Evolutionary conservation across 139 green algal genomes (phyloP).

Genomic region (Closterium sp.): DNA sequence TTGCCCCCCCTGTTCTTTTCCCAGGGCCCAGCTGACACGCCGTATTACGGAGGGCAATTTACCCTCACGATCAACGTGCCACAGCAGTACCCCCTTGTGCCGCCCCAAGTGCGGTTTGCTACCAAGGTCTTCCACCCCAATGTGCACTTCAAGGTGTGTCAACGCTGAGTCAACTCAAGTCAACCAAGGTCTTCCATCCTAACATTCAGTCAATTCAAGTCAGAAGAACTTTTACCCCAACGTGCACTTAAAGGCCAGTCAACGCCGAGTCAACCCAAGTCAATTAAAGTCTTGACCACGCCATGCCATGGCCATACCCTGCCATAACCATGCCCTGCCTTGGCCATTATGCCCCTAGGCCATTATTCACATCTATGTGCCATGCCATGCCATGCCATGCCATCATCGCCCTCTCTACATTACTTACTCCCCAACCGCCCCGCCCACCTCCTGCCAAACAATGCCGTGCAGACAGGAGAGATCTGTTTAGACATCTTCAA

Average conservation of each 20-base stretch:
- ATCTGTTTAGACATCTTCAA: conserved; percentile 97
- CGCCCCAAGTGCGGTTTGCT: conserved; percentile 70
- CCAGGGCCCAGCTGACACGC: conserved; percentile 77
- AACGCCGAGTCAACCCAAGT: not conserved
- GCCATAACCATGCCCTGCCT: too few relatives aligned
- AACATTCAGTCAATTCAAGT: conserved; percentile 66
- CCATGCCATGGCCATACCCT: too few relatives aligned
- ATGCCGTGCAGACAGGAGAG: conserved; percentile 94
- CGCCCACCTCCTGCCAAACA: too few relatives aligned
- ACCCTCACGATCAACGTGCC: conserved; percentile 79
- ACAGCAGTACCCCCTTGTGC: conserved; percentile 84
- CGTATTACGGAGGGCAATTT: conserved; percentile 83
- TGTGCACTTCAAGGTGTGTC: conserved; percentile 57
- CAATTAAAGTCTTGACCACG: not conserved
- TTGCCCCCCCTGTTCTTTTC: not conserved
- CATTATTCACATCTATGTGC: too few relatives aligned
- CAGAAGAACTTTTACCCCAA: conserved; percentile 32
- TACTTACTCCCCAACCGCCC: too few relatives aligned
- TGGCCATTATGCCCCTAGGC: too few relatives aligned
- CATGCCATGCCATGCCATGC: too few relatives aligned
- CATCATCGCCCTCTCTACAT: too few relatives aligned
- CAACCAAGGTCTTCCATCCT: conserved; percentile 88
- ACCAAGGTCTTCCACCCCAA: conserved; percentile 97
- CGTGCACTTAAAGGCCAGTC: conserved; percentile 56
- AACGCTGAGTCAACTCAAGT: not conserved